These are phyloP conservation scores for Teratosphaeria gauchensis DNA, from an alignment of 2,329 filamentous ascomycete genomes.

Conservation along the genomic window DNA sequence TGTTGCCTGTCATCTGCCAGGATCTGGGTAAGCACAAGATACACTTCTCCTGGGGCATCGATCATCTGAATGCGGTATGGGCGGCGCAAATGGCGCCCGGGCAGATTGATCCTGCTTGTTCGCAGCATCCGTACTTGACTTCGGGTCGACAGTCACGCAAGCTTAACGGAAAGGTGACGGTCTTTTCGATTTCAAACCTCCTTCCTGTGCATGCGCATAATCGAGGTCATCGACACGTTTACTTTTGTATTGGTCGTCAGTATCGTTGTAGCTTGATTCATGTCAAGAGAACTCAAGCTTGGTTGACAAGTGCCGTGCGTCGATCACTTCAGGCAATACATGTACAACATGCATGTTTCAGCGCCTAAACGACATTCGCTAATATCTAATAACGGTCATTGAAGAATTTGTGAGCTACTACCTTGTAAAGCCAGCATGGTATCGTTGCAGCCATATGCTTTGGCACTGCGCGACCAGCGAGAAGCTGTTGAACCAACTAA, in stretches of 20 bases:
- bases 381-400: neutral
- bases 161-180: neutral
- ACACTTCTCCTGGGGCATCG: neutral
- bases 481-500: neutral
- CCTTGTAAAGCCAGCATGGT: neutral
- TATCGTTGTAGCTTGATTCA: neutral
- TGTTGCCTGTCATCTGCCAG: neutral
- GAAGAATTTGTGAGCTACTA: neutral
- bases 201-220: neutral
- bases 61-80: neutral
- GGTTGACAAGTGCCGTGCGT: neutral
- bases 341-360: neutral
- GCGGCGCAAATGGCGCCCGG: neutral
- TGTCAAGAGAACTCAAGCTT: neutral
- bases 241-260: neutral
- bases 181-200: neutral
- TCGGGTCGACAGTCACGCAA: neutral
- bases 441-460: neutral
- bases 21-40: neutral
- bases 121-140: neutral
- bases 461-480: neutral
- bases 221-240: neutral
- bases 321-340: neutral
- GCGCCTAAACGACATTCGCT: neutral
- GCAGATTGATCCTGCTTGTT: neutral